phyloP scores from a whole-genome alignment of 2,329 filamentous ascomycete genomes.

The Phialocephala subalpina region DNA sequence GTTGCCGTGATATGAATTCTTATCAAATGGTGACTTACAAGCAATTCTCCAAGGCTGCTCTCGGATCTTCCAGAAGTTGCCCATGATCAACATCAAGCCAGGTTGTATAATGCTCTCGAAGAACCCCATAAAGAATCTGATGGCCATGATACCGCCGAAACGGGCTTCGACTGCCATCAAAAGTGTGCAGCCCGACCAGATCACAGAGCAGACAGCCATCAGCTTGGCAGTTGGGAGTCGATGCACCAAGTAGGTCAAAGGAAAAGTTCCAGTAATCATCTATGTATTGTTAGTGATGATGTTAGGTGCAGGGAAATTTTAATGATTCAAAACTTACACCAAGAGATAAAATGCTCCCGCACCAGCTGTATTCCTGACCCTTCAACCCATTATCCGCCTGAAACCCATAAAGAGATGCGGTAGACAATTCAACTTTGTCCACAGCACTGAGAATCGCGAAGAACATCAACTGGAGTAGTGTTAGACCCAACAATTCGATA shows the following conservation, averaged over 20 bases:
- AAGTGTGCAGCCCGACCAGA: not conserved
- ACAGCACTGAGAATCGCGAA: conserved; percentile 43
- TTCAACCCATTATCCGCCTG: conserved; percentile 58
- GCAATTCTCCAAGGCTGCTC: conserved; percentile 7
- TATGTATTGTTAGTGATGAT: not conserved
- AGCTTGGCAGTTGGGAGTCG: conserved; percentile 1
- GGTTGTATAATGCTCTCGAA: conserved; percentile 2
- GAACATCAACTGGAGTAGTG: conserved; percentile 34
- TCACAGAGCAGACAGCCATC: not conserved
- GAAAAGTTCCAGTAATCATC: not conserved
- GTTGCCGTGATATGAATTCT: not conserved
- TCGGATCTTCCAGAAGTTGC: not conserved
- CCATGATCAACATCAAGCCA: not conserved
- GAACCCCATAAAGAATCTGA: conserved; percentile 2
- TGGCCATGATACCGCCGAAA: not conserved
- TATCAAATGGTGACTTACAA: not conserved
- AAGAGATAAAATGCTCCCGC: conserved; percentile 61
- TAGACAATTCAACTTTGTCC: conserved; percentile 55
- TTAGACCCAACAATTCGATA: not conserved
- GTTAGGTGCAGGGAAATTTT: conserved; percentile 45
- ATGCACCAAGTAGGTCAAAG: conserved; percentile 35
- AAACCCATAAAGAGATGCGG: conserved; percentile 65
- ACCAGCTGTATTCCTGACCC: conserved; percentile 59
- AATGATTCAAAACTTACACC: conserved; percentile 53
- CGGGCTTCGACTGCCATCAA: not conserved